phyloP scores from a whole-genome alignment of 331 rosid species.

The Spiraea crenata region DNA sequence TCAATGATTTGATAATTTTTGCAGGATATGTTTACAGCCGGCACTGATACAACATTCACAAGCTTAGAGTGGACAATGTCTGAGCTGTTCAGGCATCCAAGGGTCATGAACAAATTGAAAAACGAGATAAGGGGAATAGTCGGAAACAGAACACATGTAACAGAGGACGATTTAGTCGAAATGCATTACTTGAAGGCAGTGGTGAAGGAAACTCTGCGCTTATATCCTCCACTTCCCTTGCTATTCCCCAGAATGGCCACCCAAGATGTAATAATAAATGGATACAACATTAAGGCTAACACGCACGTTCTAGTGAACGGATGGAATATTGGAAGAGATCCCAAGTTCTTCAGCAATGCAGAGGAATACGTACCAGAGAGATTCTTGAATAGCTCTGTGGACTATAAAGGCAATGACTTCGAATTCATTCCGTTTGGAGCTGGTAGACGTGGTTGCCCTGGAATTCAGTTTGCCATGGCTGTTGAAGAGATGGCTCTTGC shows the following conservation, averaged over 20 bases:
- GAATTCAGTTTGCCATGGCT: constrained; percentile 1
- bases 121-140: constrained; percentile 14
- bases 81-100: constrained; percentile 3
- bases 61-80: constrained; percentile 11
- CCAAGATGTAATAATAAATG: constrained; percentile 2
- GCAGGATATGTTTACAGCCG: constrained; percentile 2
- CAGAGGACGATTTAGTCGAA: constrained; percentile 11
- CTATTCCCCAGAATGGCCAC: neutral
- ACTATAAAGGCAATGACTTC: constrained; percentile 6
- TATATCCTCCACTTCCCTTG: constrained; percentile 12
- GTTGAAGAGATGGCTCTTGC: constrained; percentile 2
- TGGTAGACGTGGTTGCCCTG: constrained; percentile 6
- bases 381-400: constrained; percentile 2
- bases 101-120: constrained; percentile 13
- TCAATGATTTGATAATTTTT: too few species aligned
- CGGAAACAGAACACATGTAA: neutral
- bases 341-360: neutral
- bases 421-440: neutral
- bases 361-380: constrained; percentile 7
- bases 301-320: constrained; percentile 7
- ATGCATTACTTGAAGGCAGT: constrained; percentile 11
- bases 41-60: neutral
- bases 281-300: neutral
- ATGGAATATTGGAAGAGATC: constrained; percentile 15
- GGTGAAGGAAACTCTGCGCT: too few species aligned